phyloP scores from a whole-genome alignment of 2,329 filamentous ascomycete genomes.

The Paecilomyces niveus region DNA sequence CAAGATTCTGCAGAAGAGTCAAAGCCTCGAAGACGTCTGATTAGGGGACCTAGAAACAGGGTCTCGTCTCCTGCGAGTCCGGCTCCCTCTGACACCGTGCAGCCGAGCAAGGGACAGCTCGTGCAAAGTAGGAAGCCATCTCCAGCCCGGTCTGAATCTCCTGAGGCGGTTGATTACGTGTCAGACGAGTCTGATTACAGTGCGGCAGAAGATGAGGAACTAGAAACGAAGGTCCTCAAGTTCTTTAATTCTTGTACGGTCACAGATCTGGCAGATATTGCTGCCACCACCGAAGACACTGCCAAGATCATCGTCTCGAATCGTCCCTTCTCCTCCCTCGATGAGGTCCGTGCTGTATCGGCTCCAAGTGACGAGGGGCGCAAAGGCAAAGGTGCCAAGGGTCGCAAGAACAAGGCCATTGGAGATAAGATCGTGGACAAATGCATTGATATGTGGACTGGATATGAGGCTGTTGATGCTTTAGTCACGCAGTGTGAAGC shows the following conservation, averaged over 20 bases:
- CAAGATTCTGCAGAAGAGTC: slow-evolving; percentile 16
- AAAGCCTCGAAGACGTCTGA: slow-evolving; percentile 30
- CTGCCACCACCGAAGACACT: slow-evolving; percentile 62
- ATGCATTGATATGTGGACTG: slow-evolving; percentile 65
- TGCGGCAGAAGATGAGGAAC: slow-evolving; percentile 34
- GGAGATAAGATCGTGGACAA: slow-evolving; percentile 62
- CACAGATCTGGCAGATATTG: slow-evolving; percentile 74
- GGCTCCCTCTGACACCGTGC: slow-evolving; percentile 13
- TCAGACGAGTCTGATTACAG: slow-evolving; percentile 39
- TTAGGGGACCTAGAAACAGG: slow-evolving; percentile 29
- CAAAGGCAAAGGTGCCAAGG: slow-evolving; percentile 45
- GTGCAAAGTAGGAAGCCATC: slow-evolving; percentile 42
- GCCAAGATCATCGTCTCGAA: slow-evolving; percentile 64
- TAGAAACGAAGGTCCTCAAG: slow-evolving; percentile 57
- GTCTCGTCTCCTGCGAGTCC: slow-evolving; percentile 17
- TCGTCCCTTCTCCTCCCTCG: slow-evolving; percentile 65
- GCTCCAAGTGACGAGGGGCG: slow-evolving; percentile 37
- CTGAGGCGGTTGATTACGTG: slow-evolving; percentile 35
- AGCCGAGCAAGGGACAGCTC: slow-evolving; percentile 33
- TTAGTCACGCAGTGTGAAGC: slow-evolving; percentile 70
- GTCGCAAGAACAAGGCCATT: slow-evolving; percentile 46
- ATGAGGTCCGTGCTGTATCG: slow-evolving; percentile 56
- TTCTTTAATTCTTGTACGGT: slow-evolving; percentile 77
- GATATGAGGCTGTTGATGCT: slow-evolving; percentile 75
- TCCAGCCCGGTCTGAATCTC: slow-evolving; percentile 25